Evolutionary conservation across 805 yeast genomes (phyloP), one percentile per base, ranked within the genome.

Genomic region (Kuraishia floccosa): DNA sequence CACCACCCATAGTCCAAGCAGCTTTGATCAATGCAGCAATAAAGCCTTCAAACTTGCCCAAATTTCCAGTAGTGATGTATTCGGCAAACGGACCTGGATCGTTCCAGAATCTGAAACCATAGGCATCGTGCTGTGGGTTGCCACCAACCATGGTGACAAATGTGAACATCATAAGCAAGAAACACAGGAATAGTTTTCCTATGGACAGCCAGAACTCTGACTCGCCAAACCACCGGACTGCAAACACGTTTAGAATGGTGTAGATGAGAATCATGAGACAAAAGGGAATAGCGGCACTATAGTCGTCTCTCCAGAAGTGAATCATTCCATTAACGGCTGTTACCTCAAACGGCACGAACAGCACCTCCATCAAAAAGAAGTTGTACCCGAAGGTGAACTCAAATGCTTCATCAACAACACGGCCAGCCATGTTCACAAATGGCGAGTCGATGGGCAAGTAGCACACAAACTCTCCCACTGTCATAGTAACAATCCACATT

Each of bases 121-220:
- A 46, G 6, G 49, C 56, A 32, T 63, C 65, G 27, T 56, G 60
- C 19, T 50, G 37, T 6, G 74, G 74, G 36, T 63, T 63, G 16
- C 71, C 72, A 14, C 73, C 73, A 31, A 60, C 61, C 72, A 65
- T 65, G 20, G 68, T 59, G 33, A 67, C 43, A 33, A 67, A 60
- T 5, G 60, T 58, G 40, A 63, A 65, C 21, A 60, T 33, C 35
- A 65, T 53, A 26, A 65, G 54, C 3, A 70, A 71, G 9, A 62
- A 42, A 18, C 62, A 59, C 28, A 67, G 49, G 7, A 62, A 35
- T 34, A 65, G 57, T 38, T 67, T 67, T 6, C 63, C 63, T 12
- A 64, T 40, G 6, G 65, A 49, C 17, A 61, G 46, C 62, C 65
- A 63, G 33, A 65, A 67, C 40, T 67, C 73, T 4, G 58, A 45